These are phyloP conservation scores for Syncephalastrum racemosum DNA, from an alignment of 371 early-diverging fungal species.

Conservation along the genomic window DNA sequence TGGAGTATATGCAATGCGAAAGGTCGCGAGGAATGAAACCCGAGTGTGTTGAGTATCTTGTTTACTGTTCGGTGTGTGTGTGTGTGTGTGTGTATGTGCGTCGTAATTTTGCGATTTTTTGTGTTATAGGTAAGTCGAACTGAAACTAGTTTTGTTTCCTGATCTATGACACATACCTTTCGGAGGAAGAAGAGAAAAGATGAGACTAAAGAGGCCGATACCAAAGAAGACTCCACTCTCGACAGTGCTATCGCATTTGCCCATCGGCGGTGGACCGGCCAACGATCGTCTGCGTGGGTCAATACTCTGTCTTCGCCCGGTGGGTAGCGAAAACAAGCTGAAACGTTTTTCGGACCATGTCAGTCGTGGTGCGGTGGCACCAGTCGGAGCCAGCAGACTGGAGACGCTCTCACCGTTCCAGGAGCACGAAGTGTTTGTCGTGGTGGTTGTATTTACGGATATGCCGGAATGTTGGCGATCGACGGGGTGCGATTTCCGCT, in stretches of 20 bases:
- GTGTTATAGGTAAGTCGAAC: neutral
- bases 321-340: constrained; percentile 21
- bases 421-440: no score
- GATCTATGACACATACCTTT: constrained; percentile 24
- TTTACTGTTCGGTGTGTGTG: constrained; percentile 25
- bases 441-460: no score
- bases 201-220: constrained; percentile 43
- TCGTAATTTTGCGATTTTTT: neutral
- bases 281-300: constrained; percentile 6
- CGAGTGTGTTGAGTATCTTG: constrained; percentile 43
- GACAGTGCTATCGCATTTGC: constrained; percentile 18
- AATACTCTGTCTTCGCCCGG: constrained; percentile 19
- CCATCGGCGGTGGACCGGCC: neutral
- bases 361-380: constrained; percentile 6
- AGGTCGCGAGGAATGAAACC: constrained; percentile 50
- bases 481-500: neutral
- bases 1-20: constrained; percentile 45
- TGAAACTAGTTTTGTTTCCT: no score
- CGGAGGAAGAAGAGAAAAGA: constrained; percentile 49
- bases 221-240: constrained; percentile 51
- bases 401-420: no score
- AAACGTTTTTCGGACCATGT: constrained; percentile 31
- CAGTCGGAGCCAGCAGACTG: neutral
- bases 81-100: neutral
- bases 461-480: no score